Evolutionary conservation across 2,329 filamentous ascomycete species (phyloP), one percentile per base, ranked within the genome.

Genomic region (Arthrocladium fulminans): DNA sequence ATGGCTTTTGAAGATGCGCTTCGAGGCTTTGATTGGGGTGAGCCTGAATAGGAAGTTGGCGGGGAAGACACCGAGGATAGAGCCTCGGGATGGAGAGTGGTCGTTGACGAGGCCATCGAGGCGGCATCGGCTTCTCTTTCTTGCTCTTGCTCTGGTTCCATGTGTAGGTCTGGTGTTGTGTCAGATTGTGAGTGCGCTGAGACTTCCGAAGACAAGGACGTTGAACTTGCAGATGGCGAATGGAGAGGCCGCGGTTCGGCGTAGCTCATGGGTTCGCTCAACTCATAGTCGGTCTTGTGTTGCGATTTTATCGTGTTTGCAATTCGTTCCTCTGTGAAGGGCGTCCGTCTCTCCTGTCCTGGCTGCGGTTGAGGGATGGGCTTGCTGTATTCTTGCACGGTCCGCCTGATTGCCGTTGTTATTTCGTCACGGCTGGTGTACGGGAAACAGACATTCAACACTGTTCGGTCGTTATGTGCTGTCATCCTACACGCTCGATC

Each of bases 361-460:
- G 59, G 55, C 15, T 57, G 50, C 15, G 71, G 62, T 4, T 77
- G 75, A 12, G 75, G 74, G 15, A 85, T 73, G 3, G 88, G 85
- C 45, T 78, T 81, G 51, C 85, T 86, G 66, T 88, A 97, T 51
- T 95, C 86, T 50, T 85, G 75, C 7, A 98, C 89, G 0, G 90
- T 96, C 35, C 83, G 80, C 54, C 86, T 83, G 56, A 98, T 86
- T 4, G 90, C 87, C 2, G 85, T 81, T 0, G 90, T 94, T 57
- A 98, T 97, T 64, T 98, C 92, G 61, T 95, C 88, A 55, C 92
- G 79, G 3, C 89, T 94, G 0, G 92, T 97, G 63, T 98, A 98
- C 0, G 92, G 92, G 61, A 97, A 97, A 72, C 92, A 98, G 54
- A 98, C 88, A 63, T 98, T 98, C 45, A 98, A 73, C 24, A 84